Conservation (phyloP, 805 yeast species). For the Saccharomycopsis vini region DNA sequence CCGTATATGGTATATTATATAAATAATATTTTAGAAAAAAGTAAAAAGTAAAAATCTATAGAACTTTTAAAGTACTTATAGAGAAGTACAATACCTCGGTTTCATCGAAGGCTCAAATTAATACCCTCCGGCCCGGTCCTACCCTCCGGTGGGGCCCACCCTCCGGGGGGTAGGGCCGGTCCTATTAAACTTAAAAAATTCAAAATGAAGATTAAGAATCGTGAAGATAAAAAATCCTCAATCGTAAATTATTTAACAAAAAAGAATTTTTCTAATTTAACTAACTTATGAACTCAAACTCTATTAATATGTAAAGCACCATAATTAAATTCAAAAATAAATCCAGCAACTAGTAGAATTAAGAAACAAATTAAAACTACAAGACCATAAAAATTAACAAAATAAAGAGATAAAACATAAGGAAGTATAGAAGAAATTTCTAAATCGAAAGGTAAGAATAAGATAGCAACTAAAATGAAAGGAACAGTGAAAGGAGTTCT, state of each 20-base stretch:
- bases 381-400: slow-evolving; percentile 18
- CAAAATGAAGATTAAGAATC: too few species aligned
- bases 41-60: background rate
- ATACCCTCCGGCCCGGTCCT: too few species aligned
- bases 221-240: background rate
- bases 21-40: background rate
- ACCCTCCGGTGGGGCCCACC: too few species aligned
- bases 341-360: slow-evolving; percentile 19
- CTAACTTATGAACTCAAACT: slow-evolving; percentile 16
- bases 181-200: too few species aligned
- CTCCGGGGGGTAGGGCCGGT: too few species aligned
- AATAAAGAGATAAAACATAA: slow-evolving; percentile 20
- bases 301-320: slow-evolving; percentile 19
- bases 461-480: slow-evolving; percentile 19
- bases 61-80: background rate
- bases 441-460: slow-evolving; percentile 21
- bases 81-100: too few species aligned
- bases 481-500: slow-evolving; percentile 19
- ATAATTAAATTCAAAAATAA: slow-evolving; percentile 20
- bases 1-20: slow-evolving; percentile 1
- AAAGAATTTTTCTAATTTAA: slow-evolving; percentile 4
- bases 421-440: slow-evolving; percentile 20
- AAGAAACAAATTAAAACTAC: slow-evolving; percentile 19
- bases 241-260: background rate
- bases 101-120: too few species aligned